Evolutionary conservation across 495 filamentous ascomycete species (phyloP).

Genomic region (Penicillium goetzii): DNA sequence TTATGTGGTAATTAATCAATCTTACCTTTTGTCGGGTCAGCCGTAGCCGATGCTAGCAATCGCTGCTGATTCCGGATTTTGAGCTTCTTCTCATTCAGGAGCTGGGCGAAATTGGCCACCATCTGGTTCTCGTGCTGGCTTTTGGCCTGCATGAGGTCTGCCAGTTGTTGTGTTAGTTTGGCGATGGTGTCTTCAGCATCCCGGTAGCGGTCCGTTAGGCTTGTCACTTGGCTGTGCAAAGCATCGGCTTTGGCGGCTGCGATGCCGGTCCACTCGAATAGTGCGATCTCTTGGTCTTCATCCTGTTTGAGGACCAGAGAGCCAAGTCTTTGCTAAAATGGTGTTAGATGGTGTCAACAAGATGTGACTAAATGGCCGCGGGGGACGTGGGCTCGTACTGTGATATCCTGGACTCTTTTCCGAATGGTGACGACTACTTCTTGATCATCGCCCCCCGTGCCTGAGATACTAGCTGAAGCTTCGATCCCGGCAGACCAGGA

Average conservation of each 20-base stretch:
- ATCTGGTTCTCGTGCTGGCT: conserved; percentile 69
- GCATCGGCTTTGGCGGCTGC: conserved; percentile 47
- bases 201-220: conserved; percentile 48
- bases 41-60: conserved; percentile 62
- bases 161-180: conserved; percentile 59
- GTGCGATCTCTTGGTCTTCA: conserved; percentile 65
- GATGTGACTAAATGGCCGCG: background rate
- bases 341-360: conserved; percentile 3
- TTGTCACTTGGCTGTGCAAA: conserved; percentile 49
- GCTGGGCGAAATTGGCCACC: conserved; percentile 67
- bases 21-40: conserved; percentile 53
- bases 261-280: conserved; percentile 72
- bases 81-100: conserved; percentile 88
- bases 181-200: conserved; percentile 52
- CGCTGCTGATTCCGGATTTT: conserved; percentile 85
- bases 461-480: conserved; percentile 39
- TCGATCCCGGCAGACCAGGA: conserved; percentile 36
- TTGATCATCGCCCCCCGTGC: conserved; percentile 34
- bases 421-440: conserved; percentile 57
- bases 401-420: conserved; percentile 61
- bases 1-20: conserved; percentile 1
- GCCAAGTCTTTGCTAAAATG: conserved; percentile 68
- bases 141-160: conserved; percentile 68
- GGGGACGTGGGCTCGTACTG: conserved; percentile 37
- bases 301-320: conserved; percentile 62